Evolutionary conservation across 164 flowering plant species (phyloP), one percentile per base, ranked within the genome.

Genomic region (Vitis rotundifolia): DNA sequence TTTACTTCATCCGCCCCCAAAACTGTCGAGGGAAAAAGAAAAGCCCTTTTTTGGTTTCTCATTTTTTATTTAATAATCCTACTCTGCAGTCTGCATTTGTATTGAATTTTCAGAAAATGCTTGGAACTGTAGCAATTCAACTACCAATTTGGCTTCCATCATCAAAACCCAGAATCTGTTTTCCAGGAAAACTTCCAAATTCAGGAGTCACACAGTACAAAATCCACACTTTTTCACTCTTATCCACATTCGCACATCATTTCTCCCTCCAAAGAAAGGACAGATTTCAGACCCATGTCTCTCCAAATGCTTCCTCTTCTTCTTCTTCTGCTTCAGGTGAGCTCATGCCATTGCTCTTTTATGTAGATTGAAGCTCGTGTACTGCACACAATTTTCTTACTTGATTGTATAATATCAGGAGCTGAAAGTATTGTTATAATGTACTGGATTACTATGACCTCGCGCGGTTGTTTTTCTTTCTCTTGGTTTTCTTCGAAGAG

Each of bases 271-370:
- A 61, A 12, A 67, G 48, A 54, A 53, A 37, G 52, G 61, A 61
- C 19, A 58, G 31, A 68, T 49, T 57, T 26, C 59, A 22, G 49
- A 58, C 72, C 66, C 79, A 55, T 66, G 78, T 81, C 67, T 55
- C 70, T 55, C 74, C 76, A 2, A 80, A 55, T 62, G 84, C 83
- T 52, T 51, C 79, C 26, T 22, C 26, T 68, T 76, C 83, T 68
- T 79, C 83, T 63, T 76, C 82, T 64, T 73, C 78, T 57, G 69
- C 80, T 73, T 74, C 82, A 73, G 84, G 85, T 80, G 69, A 64
- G 56, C 44, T 37, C 5, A 54, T 22, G 26, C 26, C 26, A 22
- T 22, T 22, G 26, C 26, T 22, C 26, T 22, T 22, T 22, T 22
- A 22, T 22, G 26, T 22, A 22, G 26, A 22, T 9, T 53, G 53